Evolutionary conservation across 768 basidiomycete genomes (phyloP).

Genomic region (Phanerochaete sordida): DNA sequence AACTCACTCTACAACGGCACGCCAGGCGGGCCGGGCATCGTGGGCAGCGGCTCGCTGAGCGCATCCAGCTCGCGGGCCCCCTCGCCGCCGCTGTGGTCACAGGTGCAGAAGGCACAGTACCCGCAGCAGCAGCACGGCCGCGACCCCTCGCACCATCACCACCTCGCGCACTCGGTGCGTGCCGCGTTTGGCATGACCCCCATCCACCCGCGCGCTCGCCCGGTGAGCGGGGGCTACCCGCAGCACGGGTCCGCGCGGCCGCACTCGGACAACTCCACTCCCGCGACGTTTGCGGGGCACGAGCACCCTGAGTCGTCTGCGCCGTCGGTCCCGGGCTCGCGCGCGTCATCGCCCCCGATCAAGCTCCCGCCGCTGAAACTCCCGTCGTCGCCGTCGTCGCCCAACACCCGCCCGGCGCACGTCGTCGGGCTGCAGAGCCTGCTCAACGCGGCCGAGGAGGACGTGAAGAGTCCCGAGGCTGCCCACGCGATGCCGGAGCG

Average conservation of each 20-base stretch:
- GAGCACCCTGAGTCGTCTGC: slow-evolving; percentile 15
- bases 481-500: slow-evolving; percentile 12
- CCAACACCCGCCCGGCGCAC: slow-evolving; percentile 3
- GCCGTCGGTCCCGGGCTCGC: slow-evolving; percentile 46
- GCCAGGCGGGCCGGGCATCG: slow-evolving; percentile 12
- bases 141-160: slow-evolving; percentile 42
- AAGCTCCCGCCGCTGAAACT: slow-evolving; percentile 66
- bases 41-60: slow-evolving; percentile 34
- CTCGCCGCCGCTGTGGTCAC: slow-evolving; percentile 46
- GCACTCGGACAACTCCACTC: slow-evolving; percentile 19
- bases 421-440: slow-evolving; percentile 9
- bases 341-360: slow-evolving; percentile 70
- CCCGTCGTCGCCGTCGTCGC: slow-evolving; percentile 25
- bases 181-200: slow-evolving; percentile 93
- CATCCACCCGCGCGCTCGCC: slow-evolving; percentile 44
- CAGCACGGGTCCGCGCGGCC: slow-evolving; percentile 21
- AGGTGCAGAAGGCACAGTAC: slow-evolving; percentile 9
- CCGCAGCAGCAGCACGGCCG: slow-evolving; percentile 14
- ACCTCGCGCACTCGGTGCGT: slow-evolving; percentile 81
- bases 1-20: slow-evolving; percentile 30
- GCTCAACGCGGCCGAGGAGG: slow-evolving; percentile 6
- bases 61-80: slow-evolving; percentile 58
- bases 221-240: slow-evolving; percentile 22
- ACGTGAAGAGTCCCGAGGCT: neutral
- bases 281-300: slow-evolving; percentile 20